Base-by-base conservation (phyloP, 2,329 filamentous ascomycete species). In the Byssochlamys sp. region DNA sequence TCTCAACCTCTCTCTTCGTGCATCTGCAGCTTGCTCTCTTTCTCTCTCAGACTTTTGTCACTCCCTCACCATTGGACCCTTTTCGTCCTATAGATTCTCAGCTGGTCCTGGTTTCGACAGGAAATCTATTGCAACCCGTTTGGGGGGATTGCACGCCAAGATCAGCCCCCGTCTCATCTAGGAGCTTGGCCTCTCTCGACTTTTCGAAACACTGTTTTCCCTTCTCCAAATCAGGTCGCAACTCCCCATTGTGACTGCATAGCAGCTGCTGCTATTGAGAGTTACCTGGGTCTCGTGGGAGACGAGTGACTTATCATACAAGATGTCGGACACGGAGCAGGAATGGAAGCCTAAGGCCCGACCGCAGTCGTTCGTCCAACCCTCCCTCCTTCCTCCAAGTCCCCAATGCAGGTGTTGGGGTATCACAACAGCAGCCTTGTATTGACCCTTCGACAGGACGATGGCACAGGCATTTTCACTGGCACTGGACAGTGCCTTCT, bases 401-500 rank as follows among this genome's bases (percentile, higher is more conserved):
- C 57, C 56, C 33, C 24, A 55, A 25, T 26, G 7, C 24, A 51
- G 10, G 11, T 28, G 25, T 26, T 26, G 29, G 24, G 5, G 54
- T 57, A 35, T 31, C 55, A 54, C 48, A 58, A 60, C 54, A 54
- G 24, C 45, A 57, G 29, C 29, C 60, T 52, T 52, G 57, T 48
- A 57, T 66, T 71, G 57, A 69, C 64, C 58, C 61, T 63, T 52
- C 59, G 61, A 52, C 74, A 96, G 91, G 62, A 94, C 89, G 60
- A 85, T 96, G 74, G 91, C 91, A 56, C 87, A 85, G 66, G 90
- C 88, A 70, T 96, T 96, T 76, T 92, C 90, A 59, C 80, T 85
- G 51, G 89, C 92, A 71, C 80, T 96, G 60, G 88, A 92, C 78
- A 87, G 90, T 71, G 87, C 95, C 65, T 96, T 96, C 78, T 87